phyloP scores from a whole-genome alignment of 768 basidiomycete genomes.

The Mrakia hoshinonis region DNA sequence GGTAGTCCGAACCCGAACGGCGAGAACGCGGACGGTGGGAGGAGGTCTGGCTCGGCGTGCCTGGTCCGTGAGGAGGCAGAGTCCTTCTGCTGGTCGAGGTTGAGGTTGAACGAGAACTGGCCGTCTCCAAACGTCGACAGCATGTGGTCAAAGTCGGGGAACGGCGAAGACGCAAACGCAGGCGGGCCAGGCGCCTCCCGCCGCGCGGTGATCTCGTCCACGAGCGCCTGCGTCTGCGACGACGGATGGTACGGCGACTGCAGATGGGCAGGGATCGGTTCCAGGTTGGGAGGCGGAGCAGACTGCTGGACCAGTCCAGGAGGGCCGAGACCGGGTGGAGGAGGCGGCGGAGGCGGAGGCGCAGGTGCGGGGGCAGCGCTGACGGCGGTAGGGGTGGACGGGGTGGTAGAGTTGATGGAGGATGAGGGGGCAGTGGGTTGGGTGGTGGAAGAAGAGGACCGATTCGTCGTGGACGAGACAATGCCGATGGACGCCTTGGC shows the following conservation, averaged over 20 bases:
- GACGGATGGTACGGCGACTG: slow-evolving; percentile 64
- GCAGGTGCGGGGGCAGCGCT: not conserved
- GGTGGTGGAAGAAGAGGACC: not conserved
- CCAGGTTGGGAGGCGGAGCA: not conserved
- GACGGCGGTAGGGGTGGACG: not conserved
- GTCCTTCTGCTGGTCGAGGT: slow-evolving; percentile 43
- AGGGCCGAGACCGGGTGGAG: slow-evolving; percentile 10
- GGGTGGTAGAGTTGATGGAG: not conserved
- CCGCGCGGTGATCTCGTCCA: slow-evolving; percentile 72
- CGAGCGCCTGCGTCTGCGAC: slow-evolving; percentile 67
- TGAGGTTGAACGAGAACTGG: slow-evolving; percentile 70
- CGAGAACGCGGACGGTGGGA: slow-evolving; percentile 23
- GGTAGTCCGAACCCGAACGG: slow-evolving; percentile 19
- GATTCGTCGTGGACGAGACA: slow-evolving; percentile 13
- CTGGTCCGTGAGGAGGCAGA: slow-evolving; percentile 31
- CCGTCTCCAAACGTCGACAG: slow-evolving; percentile 62
- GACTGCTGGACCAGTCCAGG: slow-evolving; percentile 2
- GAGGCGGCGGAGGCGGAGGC: slow-evolving; percentile 11
- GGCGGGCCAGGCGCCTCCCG: slow-evolving; percentile 48
- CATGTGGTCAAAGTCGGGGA: slow-evolving; percentile 83
- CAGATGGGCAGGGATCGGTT: not conserved
- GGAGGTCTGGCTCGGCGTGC: slow-evolving; percentile 2
- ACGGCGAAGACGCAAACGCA: slow-evolving; percentile 44
- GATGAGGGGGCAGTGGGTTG: not conserved
- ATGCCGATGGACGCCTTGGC: slow-evolving; percentile 7